Base-by-base conservation (phyloP, 2,329 filamentous ascomycete species). In the Aspergillus tanneri region DNA sequence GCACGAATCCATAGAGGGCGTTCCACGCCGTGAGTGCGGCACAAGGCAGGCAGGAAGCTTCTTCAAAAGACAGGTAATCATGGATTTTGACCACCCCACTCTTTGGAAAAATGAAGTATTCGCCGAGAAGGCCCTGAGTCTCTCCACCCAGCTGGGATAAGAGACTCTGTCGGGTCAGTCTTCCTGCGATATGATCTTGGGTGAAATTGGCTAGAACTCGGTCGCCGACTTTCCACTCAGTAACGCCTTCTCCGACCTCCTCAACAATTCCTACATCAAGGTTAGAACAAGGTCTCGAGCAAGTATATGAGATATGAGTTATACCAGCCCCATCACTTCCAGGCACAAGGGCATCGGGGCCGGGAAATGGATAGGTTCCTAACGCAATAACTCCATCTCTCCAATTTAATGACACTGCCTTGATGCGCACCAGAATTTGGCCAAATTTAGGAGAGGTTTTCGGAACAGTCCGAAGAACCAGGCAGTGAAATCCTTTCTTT, bases 31-130 rank as follows among this genome's bases (percentile, higher is more conserved):
- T 52, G 3, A 48, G 23, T 2, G 45, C 49, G 4, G 49, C 49
- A n/a, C 49, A 52, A 9, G 49, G 46, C 3, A 52, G 42, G 1
- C 42, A 49, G 10, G 49, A 39, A n/a, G 49, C 49, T 24, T 52
- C 49, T 19, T 46, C 42, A 8, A 38, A 52, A n/a, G 42, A 39
- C 2, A 52, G 39, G 16, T 49, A 49, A 4, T 43, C 42, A 2
- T 45, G 49, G 10, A 52, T 45, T 7, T 16, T 28, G 5, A 43
- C 46, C 10, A 52, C 30, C 6, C 41, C 49, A 1, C 19, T 25
- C 27, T 39, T 24, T 5, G 37, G 19, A 16, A 52, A 52, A 2
- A 52, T 27, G 25, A 42, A 43, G 21, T 49, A 49, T 11, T 52
- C 40, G 18, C 46, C 41, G 2, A 52, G 35, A 7, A 52, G 12